Conservation (phyloP, 2,329 filamentous ascomycete species). For the Penicillium griseofulvum region DNA sequence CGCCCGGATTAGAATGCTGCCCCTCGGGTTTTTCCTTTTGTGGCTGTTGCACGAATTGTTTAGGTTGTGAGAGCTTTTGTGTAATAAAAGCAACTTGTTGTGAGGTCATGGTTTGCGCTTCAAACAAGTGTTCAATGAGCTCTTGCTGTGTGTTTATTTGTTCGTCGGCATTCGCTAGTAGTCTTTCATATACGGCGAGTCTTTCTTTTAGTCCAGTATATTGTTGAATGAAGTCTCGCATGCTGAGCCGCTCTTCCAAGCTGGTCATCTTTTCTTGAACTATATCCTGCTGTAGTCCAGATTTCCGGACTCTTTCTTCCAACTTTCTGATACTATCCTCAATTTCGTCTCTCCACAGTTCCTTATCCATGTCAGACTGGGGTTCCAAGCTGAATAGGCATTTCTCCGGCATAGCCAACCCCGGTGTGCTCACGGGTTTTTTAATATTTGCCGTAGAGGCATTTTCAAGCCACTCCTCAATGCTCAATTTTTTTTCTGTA, state of each 20-base stretch:
- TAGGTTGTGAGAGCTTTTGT: neutral
- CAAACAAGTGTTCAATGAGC: neutral
- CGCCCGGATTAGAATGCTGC: neutral
- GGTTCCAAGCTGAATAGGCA: neutral
- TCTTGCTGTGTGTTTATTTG: neutral
- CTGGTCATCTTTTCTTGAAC: neutral
- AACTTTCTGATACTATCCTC: neutral
- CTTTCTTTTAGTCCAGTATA: neutral
- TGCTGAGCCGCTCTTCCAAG: neutral
- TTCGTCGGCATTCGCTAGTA: neutral
- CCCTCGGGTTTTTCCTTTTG: neutral
- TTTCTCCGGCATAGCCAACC: neutral
- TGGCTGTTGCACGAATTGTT: neutral
- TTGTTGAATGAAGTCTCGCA: neutral
- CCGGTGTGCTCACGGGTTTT: neutral
- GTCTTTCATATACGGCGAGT: neutral
- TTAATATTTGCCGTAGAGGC: neutral
- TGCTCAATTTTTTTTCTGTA: neutral
- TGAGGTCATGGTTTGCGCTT: neutral
- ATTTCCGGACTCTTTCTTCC: neutral
- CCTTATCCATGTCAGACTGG: neutral
- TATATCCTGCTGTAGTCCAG: neutral
- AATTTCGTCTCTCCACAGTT: neutral
- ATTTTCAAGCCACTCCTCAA: neutral
- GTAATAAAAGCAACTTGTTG: neutral